Percentiles rank a stretch among this genome's conserved stretches.
These are phyloP conservation scores for Zygoascus sp. DNA, from an alignment of 1,139 yeast genomes.

Conservation along the genomic window DNA sequence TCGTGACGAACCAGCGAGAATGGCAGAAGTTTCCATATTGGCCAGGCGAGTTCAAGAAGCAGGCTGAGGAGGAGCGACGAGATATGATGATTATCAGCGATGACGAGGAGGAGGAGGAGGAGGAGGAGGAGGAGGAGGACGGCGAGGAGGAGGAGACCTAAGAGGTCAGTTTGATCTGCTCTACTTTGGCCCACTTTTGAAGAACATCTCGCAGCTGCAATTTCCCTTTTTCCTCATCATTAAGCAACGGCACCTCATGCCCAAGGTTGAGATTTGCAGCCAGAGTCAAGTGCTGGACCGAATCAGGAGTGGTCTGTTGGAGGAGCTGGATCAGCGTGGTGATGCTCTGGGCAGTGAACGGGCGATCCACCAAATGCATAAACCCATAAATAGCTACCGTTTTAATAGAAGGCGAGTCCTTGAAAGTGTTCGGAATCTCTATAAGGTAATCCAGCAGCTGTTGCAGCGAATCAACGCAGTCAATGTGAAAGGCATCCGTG, in stretches of 20 bases:
- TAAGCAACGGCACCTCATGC: not conserved
- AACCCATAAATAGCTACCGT: constrained; percentile 8
- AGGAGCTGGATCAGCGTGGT: constrained; percentile 4
- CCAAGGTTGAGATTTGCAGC: constrained; percentile 6
- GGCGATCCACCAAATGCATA: constrained; percentile 8
- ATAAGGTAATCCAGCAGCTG: constrained; percentile 1
- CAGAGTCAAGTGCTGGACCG: not conserved
- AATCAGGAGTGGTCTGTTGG: not conserved
- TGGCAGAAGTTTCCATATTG: constrained; percentile 38
- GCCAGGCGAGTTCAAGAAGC: constrained; percentile 33
- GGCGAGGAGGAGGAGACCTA: not conserved
- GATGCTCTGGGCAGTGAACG: constrained; percentile 4
- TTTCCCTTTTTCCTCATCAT: not conserved
- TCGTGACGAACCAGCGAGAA: constrained; percentile 33
- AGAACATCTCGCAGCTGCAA: not conserved
- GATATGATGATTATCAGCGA: constrained; percentile 27
- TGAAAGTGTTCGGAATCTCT: not conserved
- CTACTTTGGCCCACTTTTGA: not conserved
- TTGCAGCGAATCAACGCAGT: not conserved
- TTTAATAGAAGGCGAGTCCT: not conserved
- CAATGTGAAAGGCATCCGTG: constrained; percentile 1
- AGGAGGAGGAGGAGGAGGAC: constrained; percentile 14
- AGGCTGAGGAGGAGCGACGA: constrained; percentile 22
- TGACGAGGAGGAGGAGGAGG: constrained; percentile 25
- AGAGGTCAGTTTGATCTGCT: not conserved